These are phyloP conservation scores for Nemania diffusa DNA, from an alignment of 2,329 filamentous ascomycete genomes.

Conservation along the genomic window DNA sequence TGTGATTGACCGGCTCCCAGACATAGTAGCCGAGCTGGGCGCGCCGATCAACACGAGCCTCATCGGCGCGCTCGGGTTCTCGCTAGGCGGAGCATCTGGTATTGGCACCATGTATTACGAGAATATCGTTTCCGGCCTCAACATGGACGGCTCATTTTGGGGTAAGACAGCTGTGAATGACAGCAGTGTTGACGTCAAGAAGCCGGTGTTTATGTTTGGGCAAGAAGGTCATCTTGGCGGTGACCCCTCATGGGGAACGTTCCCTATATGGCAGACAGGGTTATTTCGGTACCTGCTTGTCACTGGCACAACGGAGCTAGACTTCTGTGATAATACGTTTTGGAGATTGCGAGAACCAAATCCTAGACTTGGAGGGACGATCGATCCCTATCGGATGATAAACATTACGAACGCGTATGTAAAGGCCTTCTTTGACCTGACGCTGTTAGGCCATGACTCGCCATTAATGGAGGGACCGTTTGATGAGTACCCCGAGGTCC, in stretches of 20 bases:
- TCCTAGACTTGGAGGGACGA: conserved; percentile 19
- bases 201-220: conserved; percentile 41
- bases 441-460: conserved; percentile 26
- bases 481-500: conserved; percentile 15
- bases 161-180: conserved; percentile 27
- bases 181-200: conserved; percentile 36
- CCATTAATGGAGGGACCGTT: conserved; percentile 31
- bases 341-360: conserved; percentile 36
- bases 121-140: conserved; percentile 35
- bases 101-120: conserved; percentile 30
- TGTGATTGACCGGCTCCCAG: conserved; percentile 37
- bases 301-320: conserved; percentile 38
- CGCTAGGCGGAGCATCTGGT: conserved; percentile 38
- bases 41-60: conserved; percentile 36
- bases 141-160: conserved; percentile 39
- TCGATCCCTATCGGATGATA: conserved; percentile 20
- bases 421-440: conserved; percentile 38
- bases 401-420: conserved; percentile 34
- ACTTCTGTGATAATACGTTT: conserved; percentile 43
- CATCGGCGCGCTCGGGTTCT: conserved; percentile 38
- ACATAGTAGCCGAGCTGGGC: conserved; percentile 28
- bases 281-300: conserved; percentile 37
- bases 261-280: conserved; percentile 38
- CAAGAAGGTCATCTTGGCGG: conserved; percentile 34
- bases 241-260: conserved; percentile 35